Percentiles rank a stretch among this genome's conserved stretches.
Evolutionary conservation across 1,284 basidiomycete genomes (phyloP).

Genomic region (Stereum hirsutum): DNA sequence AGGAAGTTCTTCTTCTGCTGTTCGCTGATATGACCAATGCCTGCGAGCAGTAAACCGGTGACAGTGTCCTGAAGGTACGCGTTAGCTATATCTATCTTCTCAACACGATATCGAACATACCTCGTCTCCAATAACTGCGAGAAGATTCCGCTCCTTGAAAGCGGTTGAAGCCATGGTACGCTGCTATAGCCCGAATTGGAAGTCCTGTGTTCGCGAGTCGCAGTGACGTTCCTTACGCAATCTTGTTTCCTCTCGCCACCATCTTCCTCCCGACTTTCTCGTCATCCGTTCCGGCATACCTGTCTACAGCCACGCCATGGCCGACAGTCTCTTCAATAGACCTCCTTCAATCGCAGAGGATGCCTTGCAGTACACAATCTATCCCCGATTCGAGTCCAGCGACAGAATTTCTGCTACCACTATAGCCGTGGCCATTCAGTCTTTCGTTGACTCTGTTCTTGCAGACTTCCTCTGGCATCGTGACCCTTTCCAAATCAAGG

Average conservation of each 20-base stretch:
- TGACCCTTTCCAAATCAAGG: constrained; percentile 78
- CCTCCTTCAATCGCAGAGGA: constrained; percentile 78
- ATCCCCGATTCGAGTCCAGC: constrained; percentile 41
- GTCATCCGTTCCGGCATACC: background rate
- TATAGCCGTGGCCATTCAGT: constrained; percentile 60
- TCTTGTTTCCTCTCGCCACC: no score
- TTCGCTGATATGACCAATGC: constrained; percentile 83
- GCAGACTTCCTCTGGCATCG: constrained; percentile 81
- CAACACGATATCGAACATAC: constrained; percentile 29
- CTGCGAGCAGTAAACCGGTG: constrained; percentile 87
- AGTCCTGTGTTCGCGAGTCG: no score
- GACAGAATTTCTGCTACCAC: constrained; percentile 57
- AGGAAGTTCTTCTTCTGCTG: constrained; percentile 94
- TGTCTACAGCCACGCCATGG: background rate
- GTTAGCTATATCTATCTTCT: background rate
- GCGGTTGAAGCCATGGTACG: constrained; percentile 33
- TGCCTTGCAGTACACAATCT: constrained; percentile 68
- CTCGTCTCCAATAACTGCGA: constrained; percentile 95
- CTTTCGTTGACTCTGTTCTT: constrained; percentile 49
- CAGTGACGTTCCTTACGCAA: no score
- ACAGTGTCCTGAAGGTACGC: constrained; percentile 71
- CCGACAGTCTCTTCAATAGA: constrained; percentile 59
- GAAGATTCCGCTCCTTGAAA: constrained; percentile 76
- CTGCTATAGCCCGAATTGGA: constrained; percentile 1
- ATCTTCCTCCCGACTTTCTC: no score